These are phyloP conservation scores for Ascoidea rubescens DNA, from an alignment of 805 yeast genomes.

Conservation along the genomic window DNA sequence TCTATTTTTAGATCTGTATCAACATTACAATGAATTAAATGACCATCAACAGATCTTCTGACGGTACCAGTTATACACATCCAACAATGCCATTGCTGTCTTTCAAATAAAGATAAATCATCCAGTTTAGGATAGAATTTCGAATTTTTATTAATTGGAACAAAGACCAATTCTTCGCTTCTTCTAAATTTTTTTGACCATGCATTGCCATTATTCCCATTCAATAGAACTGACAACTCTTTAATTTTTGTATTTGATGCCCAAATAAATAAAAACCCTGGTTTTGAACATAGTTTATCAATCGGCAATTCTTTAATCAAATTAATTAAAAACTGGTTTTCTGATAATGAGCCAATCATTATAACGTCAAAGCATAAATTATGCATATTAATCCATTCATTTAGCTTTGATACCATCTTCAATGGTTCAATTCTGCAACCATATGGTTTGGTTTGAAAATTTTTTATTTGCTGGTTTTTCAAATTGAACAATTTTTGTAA, in stretches of 20 bases:
- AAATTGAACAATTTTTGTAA: slow-evolving; percentile 52
- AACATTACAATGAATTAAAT: slow-evolving; percentile 81
- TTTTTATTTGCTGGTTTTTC: slow-evolving; percentile 42
- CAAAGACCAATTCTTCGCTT: slow-evolving; percentile 78
- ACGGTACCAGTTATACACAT: slow-evolving; percentile 96
- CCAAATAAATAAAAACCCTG: slow-evolving; percentile 83
- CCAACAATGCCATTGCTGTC: slow-evolving; percentile 93
- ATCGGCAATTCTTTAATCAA: slow-evolving; percentile 54
- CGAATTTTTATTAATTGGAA: slow-evolving; percentile 53
- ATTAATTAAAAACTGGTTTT: slow-evolving; percentile 55
- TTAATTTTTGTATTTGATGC: slow-evolving; percentile 62
- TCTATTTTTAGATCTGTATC: slow-evolving; percentile 83
- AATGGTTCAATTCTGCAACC: slow-evolving; percentile 42
- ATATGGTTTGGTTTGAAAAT: slow-evolving; percentile 45
- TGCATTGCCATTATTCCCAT: slow-evolving; percentile 27
- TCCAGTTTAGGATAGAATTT: slow-evolving; percentile 39
- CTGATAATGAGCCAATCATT: slow-evolving; percentile 79
- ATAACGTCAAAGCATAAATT: slow-evolving; percentile 71
- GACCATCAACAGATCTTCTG: slow-evolving; percentile 69
- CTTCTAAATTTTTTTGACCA: slow-evolving; percentile 66
- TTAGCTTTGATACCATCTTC: slow-evolving; percentile 41
- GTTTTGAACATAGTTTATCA: slow-evolving; percentile 61
- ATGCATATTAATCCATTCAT: slow-evolving; percentile 45
- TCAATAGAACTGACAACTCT: slow-evolving; percentile 40
- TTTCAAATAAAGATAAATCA: slow-evolving; percentile 38